Percentiles rank a stretch among this genome's conserved stretches.
These are phyloP conservation scores for Fusarium agapanthi DNA, from an alignment of 2,329 filamentous ascomycete species.

Conservation along the genomic window DNA sequence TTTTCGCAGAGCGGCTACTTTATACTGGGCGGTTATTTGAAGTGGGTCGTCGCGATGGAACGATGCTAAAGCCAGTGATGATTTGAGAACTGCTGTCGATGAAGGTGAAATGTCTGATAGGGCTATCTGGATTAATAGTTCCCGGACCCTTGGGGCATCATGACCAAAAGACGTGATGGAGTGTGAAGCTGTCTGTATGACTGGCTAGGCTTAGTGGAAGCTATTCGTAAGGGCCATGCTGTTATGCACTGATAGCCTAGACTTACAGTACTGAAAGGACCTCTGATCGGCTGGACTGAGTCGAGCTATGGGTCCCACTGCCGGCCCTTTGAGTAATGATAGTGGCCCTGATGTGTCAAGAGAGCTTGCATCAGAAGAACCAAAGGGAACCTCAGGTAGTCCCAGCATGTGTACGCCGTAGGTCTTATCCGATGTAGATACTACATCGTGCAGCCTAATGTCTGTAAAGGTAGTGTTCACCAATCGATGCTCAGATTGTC, in stretches of 20 bases:
- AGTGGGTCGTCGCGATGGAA: neutral
- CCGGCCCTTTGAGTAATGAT: neutral
- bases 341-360: neutral
- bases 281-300: slow-evolving; percentile 31
- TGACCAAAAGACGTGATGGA: slow-evolving; percentile 26
- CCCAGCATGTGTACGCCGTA: neutral
- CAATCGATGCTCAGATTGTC: neutral
- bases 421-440: neutral
- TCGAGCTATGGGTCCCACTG: neutral
- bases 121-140: slow-evolving; percentile 28
- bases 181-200: slow-evolving; percentile 21
- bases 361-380: rapidly evolving
- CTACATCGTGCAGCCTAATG: slow-evolving; percentile 13
- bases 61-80: slow-evolving; percentile 22
- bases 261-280: slow-evolving; percentile 34
- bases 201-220: neutral
- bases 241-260: rapidly evolving
- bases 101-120: slow-evolving; percentile 1
- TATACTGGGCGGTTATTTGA: neutral
- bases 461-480: slow-evolving; percentile 22
- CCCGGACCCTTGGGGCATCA: slow-evolving; percentile 7
- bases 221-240: rapidly evolving
- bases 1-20: slow-evolving; percentile 18
- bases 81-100: slow-evolving; percentile 19
- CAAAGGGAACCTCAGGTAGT: rapidly evolving